These are phyloP conservation scores for Neurospora sp. DNA, from an alignment of 2,329 filamentous ascomycete genomes.

Conservation along the genomic window DNA sequence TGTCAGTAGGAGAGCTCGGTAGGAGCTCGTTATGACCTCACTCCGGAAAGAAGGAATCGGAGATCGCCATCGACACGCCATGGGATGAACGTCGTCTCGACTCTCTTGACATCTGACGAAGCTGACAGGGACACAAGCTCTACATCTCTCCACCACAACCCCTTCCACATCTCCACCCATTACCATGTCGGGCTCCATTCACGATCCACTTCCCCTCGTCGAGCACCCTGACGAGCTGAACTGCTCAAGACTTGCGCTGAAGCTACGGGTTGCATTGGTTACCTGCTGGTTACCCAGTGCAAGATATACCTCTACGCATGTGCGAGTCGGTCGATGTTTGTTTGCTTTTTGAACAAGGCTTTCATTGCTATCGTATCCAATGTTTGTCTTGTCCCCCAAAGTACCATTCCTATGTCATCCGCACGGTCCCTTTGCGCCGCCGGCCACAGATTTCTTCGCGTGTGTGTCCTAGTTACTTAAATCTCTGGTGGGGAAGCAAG, in stretches of 20 bases:
- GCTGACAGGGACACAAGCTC: not conserved
- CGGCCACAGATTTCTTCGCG: not conserved
- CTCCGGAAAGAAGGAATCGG: not conserved
- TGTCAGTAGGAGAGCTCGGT: not conserved
- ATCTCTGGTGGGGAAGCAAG: not conserved
- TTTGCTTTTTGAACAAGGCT: not conserved
- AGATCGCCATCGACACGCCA: not conserved
- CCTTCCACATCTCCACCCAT: not conserved
- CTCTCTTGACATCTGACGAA: not conserved
- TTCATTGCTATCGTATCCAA: not conserved
- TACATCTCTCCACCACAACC: not conserved
- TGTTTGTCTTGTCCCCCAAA: not conserved
- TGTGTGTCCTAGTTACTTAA: not conserved
- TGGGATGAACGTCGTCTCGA: not conserved
- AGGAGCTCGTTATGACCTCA: not conserved
- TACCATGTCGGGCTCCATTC: not conserved
- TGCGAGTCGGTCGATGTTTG: not conserved
- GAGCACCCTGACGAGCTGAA: not conserved
- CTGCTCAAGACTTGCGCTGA: not conserved
- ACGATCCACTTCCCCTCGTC: not conserved
- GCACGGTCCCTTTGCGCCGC: not conserved
- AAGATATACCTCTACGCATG: not conserved
- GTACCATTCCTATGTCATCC: not conserved
- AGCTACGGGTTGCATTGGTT: not conserved
- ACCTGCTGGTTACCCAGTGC: not conserved